Percentiles rank a stretch among this genome's conserved stretches.
These are phyloP conservation scores for Collybiopsis confluens DNA, from an alignment of 768 basidiomycete species.

Conservation along the genomic window DNA sequence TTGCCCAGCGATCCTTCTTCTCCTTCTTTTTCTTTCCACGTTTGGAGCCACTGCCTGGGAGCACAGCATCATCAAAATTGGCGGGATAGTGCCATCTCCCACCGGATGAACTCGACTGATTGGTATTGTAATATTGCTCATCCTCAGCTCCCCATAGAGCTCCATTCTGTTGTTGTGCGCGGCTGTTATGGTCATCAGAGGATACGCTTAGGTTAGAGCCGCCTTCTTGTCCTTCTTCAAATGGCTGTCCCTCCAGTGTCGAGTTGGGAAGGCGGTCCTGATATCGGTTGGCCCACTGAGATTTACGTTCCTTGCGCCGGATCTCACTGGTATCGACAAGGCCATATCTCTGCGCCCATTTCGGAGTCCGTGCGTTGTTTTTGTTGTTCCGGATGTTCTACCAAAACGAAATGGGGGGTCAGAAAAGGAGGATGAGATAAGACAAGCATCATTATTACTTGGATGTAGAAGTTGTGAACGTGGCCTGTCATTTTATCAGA, in stretches of 20 bases:
- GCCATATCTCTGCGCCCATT: conserved; percentile 90
- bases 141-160: conserved; percentile 74
- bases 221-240: conserved; percentile 77
- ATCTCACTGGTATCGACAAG: conserved; percentile 80
- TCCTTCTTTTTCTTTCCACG: conserved; percentile 61
- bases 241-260: conserved; percentile 62
- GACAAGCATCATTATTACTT: conserved; percentile 39
- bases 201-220: conserved; percentile 39
- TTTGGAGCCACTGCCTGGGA: conserved; percentile 31
- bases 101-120: conserved; percentile 30
- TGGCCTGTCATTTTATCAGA: conserved; percentile 52
- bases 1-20: conserved; percentile 86
- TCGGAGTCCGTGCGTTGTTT: conserved; percentile 87
- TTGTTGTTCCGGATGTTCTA: conserved; percentile 97
- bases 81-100: conserved; percentile 84
- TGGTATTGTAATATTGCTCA: conserved; percentile 63
- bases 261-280: conserved; percentile 74
- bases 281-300: conserved; percentile 85
- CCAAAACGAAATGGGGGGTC: background rate
- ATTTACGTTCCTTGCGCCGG: conserved; percentile 72
- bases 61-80: conserved; percentile 67
- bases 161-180: conserved; percentile 38
- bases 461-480: conserved; percentile 90
- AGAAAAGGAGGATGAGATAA: background rate
- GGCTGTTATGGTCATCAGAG: conserved; percentile 26